A percentile compares a stretch with the other conserved stretches of the same genome.
Conservation (phyloP, 108 stramenopile genomes). For the Phaeodactylum tricornutum region DNA sequence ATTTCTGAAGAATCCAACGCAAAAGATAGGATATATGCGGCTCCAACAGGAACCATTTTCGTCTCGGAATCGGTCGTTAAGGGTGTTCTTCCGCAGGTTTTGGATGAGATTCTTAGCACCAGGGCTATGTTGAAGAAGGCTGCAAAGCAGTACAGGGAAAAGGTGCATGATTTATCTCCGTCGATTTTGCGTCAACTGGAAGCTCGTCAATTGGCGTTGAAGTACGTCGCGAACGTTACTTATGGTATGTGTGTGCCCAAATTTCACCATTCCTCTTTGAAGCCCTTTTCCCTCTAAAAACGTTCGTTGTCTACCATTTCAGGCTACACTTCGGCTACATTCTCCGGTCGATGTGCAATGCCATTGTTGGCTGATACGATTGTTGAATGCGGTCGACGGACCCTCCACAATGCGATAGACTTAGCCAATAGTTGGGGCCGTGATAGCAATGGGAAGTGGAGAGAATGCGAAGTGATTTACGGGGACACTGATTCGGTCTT, state of each 20-base stretch:
- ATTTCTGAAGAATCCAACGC: slow-evolving; percentile 5
- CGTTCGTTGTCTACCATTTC: too few species aligned
- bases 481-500: slow-evolving; percentile 98
- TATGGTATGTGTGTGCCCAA: slow-evolving; percentile 49
- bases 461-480: slow-evolving; percentile 81
- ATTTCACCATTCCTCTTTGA: too few species aligned
- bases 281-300: too few species aligned
- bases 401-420: slow-evolving; percentile 79
- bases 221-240: slow-evolving; percentile 97
- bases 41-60: slow-evolving; percentile 89
- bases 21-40: slow-evolving; percentile 57
- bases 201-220: slow-evolving; percentile 96
- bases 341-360: slow-evolving; percentile 91
- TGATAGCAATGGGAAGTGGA: slow-evolving; percentile 47
- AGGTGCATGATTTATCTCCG: slow-evolving; percentile 47
- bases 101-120: slow-evolving; percentile 93
- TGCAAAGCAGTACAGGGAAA: slow-evolving; percentile 76
- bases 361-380: slow-evolving; percentile 95
- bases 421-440: slow-evolving; percentile 73
- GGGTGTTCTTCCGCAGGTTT: slow-evolving; percentile 92
- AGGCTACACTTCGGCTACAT: slow-evolving; percentile 94
- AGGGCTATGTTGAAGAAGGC: slow-evolving; percentile 94
- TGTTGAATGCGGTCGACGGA: slow-evolving; percentile 86
- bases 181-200: slow-evolving; percentile 81
- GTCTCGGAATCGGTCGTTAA: slow-evolving; percentile 71